Conservation (phyloP, 169 alveolate genomes). For the Plasmodium inui region DNA sequence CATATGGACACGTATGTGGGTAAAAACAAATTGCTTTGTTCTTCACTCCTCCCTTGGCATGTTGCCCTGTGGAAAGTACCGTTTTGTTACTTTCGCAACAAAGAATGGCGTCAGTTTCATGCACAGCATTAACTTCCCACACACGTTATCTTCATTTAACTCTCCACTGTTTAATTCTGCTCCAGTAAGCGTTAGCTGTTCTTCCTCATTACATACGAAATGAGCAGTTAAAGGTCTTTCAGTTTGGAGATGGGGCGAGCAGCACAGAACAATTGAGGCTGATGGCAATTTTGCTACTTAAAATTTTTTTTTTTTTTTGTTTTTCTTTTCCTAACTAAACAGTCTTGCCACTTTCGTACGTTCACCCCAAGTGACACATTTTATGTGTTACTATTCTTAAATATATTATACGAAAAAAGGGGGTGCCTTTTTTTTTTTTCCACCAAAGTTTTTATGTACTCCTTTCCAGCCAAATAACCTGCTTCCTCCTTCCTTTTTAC, state of each 20-base stretch:
- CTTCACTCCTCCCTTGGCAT: neutral
- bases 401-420: constrained; percentile 29
- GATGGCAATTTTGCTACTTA: neutral
- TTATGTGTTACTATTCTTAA: constrained; percentile 16
- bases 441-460: constrained; percentile 23
- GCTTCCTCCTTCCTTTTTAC: constrained; percentile 23
- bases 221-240: neutral
- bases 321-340: neutral
- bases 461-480: constrained; percentile 37
- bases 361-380: neutral
- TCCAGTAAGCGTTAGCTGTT: neutral
- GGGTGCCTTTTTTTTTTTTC: constrained; percentile 24
- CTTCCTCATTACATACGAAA: neutral
- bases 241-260: neutral
- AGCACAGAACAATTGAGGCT: neutral
- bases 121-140: neutral
- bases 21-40: neutral
- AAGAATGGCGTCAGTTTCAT: neutral
- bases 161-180: neutral
- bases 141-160: neutral
- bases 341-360: neutral
- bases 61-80: neutral
- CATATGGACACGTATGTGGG: neutral
- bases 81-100: neutral
- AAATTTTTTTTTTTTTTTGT: neutral